Evolutionary conservation across 352 stramenopile species (phyloP), one percentile per base, ranked within the genome.

Genomic region (Phytophthora kernoviae): DNA sequence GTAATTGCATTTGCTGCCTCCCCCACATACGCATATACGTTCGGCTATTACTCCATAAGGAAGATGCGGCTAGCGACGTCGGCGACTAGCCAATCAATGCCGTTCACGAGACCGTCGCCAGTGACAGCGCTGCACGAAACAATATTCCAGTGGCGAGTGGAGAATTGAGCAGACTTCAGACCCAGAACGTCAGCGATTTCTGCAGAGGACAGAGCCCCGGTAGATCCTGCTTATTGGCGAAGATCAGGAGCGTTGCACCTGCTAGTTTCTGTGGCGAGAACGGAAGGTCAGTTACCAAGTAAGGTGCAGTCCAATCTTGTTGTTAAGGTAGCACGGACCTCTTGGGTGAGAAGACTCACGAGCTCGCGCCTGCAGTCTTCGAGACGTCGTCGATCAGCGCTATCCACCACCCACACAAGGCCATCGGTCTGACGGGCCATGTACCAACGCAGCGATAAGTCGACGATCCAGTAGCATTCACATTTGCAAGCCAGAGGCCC

Each of bases 171-270:
- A 4, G 79, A 85, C 39, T 73, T 76, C 54, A 99, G 83, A 12
- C 89, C 85, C 24, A 99, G 77, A 15, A 84, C 73, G 34, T 94
- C 64, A 11, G 84, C 89, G 65, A 99, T 99, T 62, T 98, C 90
- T 14, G 92, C 77, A 5, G 75, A 79, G 10, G 80, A 80, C 10
- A 99, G 69, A 21, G 97, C 95, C 2, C 96, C 96, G 81, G 81
- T 5, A 99, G 69, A 64, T 99, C 97, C 68, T 99, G 96, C 67
- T 99, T 99, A 84, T 99, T 99, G 27, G 97, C 97, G 55, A 99
- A 98, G 62, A 99, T 98, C 32, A 99, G 77, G n/a, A 99, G 78
- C 42, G 93, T 98, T 8, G 97, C 97, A n/a, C 97, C 97, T 2
- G 95, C 95, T 37, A 99, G 82, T 87, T 99, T 99, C 83, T 99